Evolutionary conservation across 306 rosid genomes (phyloP), one percentile per base, ranked within the genome.

Genomic region (Cucurbita argyrosperma): DNA sequence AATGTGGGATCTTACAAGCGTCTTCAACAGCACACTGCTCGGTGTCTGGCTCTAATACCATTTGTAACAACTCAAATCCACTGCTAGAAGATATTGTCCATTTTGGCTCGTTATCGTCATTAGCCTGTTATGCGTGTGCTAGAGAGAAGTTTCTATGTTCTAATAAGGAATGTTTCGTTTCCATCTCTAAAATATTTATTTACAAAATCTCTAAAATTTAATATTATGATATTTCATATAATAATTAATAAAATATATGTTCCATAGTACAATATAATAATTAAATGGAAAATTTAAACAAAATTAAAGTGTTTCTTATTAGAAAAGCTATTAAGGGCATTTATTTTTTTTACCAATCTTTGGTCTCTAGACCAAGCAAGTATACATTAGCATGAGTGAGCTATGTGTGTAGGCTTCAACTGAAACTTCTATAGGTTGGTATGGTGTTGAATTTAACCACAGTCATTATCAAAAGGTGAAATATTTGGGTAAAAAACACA

Each of bases 371-470:
- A 46, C 13, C 55, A 67, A 67, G 55, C 72, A 67, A 67, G 19
- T 46, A 50, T 26, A 15, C 2, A 55, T 63, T 68, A 11, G 11
- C 6, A 46, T 47, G 53, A 68, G 42, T 68, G 43, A 47, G 74
- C 74, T 68, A 68, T 68, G 11, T 68, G 56, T 18, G 21, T 68
- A 68, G 74, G 57, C 74, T 12, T 68, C 21, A 68, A 47, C 19
- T 68, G 23, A 68, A 68, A 23, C 40, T 2, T 23, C 13, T 68
- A 14, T 47, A 68, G 74, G 57, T 47, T 47, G 74, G 74, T 47
- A 47, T 13, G 18, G 14, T 23, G 57, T 13, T 14, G 23, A 59
- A 26, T 26, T 26, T 26, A 26, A 26, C 30, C 30, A 26, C 30
- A 26, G 30, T 26, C 30, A 26, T 1, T 26, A 1, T 26, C 3